phyloP scores from a whole-genome alignment of 1,284 basidiomycete species.

The Cystobasidium slooffiae region DNA sequence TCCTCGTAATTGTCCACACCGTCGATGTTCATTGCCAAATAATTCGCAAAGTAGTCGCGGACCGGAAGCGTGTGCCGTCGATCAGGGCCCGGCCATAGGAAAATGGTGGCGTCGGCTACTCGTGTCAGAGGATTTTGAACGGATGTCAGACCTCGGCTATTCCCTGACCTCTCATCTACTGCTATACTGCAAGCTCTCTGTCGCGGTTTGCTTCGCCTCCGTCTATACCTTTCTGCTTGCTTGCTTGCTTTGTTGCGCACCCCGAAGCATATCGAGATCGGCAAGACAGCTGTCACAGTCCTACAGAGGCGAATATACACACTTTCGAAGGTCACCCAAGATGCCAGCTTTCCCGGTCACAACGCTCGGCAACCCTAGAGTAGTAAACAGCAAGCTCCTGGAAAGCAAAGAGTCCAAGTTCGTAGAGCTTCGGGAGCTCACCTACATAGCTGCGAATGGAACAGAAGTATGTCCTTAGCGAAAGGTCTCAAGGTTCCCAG shows the following conservation, averaged over 20 bases:
- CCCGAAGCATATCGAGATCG: no score
- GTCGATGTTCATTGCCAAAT: constrained; percentile 30
- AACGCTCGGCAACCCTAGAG: constrained; percentile 24
- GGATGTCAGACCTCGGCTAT: not conserved
- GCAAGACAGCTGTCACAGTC: no score
- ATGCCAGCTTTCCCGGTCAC: constrained; percentile 30
- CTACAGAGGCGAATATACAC: not conserved
- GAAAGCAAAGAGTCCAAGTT: constrained; percentile 31
- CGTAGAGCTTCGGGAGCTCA: constrained; percentile 25
- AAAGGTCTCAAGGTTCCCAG: not conserved
- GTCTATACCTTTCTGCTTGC: no score
- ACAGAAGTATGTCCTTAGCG: constrained; percentile 26
- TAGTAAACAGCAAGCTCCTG: constrained; percentile 15
- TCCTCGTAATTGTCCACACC: not conserved
- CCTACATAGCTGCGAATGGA: constrained; percentile 34
- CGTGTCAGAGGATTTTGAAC: not conserved
- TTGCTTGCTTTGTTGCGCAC: no score
- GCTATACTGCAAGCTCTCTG: not conserved
- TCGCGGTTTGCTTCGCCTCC: no score
- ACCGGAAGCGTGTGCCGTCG: not conserved
- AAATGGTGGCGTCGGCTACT: not conserved
- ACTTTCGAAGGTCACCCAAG: not conserved
- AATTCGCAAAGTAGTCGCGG: not conserved
- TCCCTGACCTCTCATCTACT: not conserved
- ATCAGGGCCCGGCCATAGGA: not conserved